phyloP scores from a whole-genome alignment of 176 grass and related monocot genomes.

The Triticum urartu region DNA sequence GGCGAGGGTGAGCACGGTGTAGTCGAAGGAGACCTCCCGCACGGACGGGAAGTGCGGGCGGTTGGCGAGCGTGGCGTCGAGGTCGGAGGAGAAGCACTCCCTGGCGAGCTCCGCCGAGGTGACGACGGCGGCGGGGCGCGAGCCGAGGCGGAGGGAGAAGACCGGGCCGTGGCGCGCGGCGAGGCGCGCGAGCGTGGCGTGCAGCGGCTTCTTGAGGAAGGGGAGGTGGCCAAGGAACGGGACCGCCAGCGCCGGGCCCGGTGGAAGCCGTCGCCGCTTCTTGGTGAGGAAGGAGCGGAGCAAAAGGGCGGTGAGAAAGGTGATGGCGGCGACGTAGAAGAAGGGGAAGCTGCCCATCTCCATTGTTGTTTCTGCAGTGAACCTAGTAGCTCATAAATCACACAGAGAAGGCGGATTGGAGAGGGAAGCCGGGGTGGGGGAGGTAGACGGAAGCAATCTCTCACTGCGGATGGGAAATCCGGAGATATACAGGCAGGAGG shows the following conservation, averaged over 20 bases:
- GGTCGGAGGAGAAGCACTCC: slow-evolving; percentile 61
- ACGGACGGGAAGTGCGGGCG: slow-evolving; percentile 44
- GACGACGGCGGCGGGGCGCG: slow-evolving; percentile 50
- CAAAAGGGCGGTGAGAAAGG: slow-evolving; percentile 1
- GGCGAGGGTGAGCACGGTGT: slow-evolving; percentile 21
- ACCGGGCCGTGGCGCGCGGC: slow-evolving; percentile 44
- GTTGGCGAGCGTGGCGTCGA: slow-evolving; percentile 60
- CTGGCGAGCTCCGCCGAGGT: slow-evolving; percentile 24
- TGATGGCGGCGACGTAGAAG: neutral
- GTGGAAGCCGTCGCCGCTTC: slow-evolving; percentile 6
- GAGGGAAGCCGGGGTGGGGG: too few relatives aligned
- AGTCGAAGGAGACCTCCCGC: slow-evolving; percentile 25
- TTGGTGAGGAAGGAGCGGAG: neutral
- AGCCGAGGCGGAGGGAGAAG: slow-evolving; percentile 49
- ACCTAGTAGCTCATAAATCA: too few relatives aligned
- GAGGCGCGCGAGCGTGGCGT: slow-evolving; percentile 43
- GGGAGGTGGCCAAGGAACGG: slow-evolving; percentile 64
- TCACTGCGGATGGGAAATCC: too few relatives aligned
- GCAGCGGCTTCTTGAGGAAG: slow-evolving; percentile 48
- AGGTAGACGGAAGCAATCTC: too few relatives aligned
- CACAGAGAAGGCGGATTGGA: too few relatives aligned
- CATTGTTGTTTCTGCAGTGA: neutral
- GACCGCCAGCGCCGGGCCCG: slow-evolving; percentile 34
- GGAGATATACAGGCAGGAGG: too few relatives aligned
- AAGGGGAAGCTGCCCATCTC: neutral